A percentile compares a stretch with the other conserved stretches of the same genome.
These are phyloP conservation scores for Thinopyrum elongatum DNA, from an alignment of 176 grass and related monocot species.

Conservation along the genomic window DNA sequence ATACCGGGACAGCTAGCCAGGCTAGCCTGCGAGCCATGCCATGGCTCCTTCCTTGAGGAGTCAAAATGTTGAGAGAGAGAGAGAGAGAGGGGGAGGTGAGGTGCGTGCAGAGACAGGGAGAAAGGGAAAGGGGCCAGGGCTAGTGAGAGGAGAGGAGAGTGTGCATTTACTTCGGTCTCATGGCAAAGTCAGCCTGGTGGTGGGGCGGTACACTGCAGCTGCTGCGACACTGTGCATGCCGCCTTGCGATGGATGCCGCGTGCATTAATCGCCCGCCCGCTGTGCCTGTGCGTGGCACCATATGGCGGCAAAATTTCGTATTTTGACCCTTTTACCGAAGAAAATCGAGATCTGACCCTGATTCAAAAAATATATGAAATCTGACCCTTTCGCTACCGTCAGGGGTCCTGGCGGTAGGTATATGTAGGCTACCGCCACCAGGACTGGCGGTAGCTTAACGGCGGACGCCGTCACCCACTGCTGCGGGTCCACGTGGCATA, in stretches of 20 bases:
- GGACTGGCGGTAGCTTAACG: too few relatives aligned
- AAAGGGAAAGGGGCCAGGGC: background rate
- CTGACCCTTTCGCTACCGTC: too few relatives aligned
- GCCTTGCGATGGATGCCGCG: slow-evolving; percentile 35
- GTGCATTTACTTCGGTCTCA: slow-evolving; percentile 36
- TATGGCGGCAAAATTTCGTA: too few relatives aligned
- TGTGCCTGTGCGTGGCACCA: background rate
- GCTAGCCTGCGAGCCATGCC: background rate
- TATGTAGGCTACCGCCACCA: too few relatives aligned
- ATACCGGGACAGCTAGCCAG: slow-evolving; percentile 16
- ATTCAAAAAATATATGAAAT: too few relatives aligned
- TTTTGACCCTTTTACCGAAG: too few relatives aligned
- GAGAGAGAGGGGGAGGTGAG: too few relatives aligned
- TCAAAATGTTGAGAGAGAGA: slow-evolving; percentile 18
- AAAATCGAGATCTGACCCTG: too few relatives aligned
- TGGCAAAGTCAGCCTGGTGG: slow-evolving; percentile 54
- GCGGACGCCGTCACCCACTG: too few relatives aligned
- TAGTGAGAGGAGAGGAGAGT: background rate
- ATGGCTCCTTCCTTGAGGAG: background rate
- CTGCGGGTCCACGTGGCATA: too few relatives aligned
- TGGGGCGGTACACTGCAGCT: slow-evolving; percentile 21
- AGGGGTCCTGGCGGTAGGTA: too few relatives aligned
- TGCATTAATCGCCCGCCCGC: slow-evolving; percentile 41
- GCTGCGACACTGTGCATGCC: background rate
- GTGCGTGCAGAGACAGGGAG: background rate